phyloP scores from a whole-genome alignment of 2,329 filamentous ascomycete species.

The Massarina eburnea region DNA sequence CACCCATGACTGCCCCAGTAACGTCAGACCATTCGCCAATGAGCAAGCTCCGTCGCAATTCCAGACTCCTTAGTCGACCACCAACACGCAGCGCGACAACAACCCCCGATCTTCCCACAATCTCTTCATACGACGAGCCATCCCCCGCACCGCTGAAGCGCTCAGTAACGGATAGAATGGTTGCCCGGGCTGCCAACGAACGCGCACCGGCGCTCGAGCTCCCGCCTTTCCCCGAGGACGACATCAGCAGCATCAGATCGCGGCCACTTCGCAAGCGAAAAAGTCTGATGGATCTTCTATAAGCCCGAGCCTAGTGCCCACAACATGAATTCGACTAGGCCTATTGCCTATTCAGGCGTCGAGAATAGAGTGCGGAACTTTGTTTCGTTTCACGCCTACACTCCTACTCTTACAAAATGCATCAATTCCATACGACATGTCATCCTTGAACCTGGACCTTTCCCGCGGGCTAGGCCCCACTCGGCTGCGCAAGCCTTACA shows the following conservation, averaged over 20 bases:
- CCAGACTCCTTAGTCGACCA: constrained; percentile 26
- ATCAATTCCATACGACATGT: background rate
- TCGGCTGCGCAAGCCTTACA: background rate
- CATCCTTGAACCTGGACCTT: background rate
- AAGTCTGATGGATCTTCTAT: constrained; percentile 41
- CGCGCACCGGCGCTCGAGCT: constrained; percentile 37
- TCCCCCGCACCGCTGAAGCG: constrained; percentile 6
- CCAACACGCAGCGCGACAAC: constrained; percentile 22
- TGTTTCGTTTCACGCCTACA: constrained; percentile 13
- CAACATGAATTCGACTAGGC: background rate
- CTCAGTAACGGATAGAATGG: constrained; percentile 21
- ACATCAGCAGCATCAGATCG: constrained; percentile 25
- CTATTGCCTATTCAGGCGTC: constrained; percentile 4
- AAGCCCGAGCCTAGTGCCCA: constrained; percentile 2
- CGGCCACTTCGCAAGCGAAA: constrained; percentile 38
- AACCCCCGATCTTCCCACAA: constrained; percentile 25
- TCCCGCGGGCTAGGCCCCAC: background rate
- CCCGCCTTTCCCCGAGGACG: constrained; percentile 33
- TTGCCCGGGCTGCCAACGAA: constrained; percentile 40
- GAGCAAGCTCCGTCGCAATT: constrained; percentile 34
- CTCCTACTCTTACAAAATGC: background rate
- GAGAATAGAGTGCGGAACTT: constrained; percentile 2
- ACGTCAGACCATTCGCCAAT: constrained; percentile 12
- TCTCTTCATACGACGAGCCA: constrained; percentile 17
- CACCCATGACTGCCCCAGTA: constrained; percentile 35